A percentile compares a stretch with the other conserved stretches of the same genome.
Conservation (phyloP, 163 green algal species). For the Chlamydomonas reinhardtii region DNA sequence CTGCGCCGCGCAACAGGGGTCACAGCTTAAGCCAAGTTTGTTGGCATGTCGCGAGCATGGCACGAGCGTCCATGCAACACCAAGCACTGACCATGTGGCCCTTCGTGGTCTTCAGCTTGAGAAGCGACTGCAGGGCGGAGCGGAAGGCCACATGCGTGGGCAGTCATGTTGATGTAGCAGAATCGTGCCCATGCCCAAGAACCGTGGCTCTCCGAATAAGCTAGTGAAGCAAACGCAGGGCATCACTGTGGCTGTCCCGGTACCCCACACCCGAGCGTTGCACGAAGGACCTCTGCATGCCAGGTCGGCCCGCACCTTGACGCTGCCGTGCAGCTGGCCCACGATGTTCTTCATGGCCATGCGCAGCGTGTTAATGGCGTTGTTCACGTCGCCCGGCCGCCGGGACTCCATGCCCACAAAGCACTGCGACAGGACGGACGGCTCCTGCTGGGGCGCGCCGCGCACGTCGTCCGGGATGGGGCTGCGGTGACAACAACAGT, state of each 20-base stretch:
- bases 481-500: slow-evolving; percentile 15
- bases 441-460: slow-evolving; percentile 17
- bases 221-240: too few relatives aligned
- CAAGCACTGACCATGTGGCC: slow-evolving; percentile 72
- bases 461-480: slow-evolving; percentile 71
- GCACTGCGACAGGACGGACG: slow-evolving; percentile 12
- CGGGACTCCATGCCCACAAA: slow-evolving; percentile 28
- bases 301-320: slow-evolving; percentile 62
- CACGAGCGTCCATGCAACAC: too few relatives aligned
- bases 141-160: too few relatives aligned
- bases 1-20: too few relatives aligned
- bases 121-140: slow-evolving; percentile 52
- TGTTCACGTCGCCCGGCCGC: slow-evolving; percentile 63
- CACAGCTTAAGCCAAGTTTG: too few relatives aligned
- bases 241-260: too few relatives aligned
- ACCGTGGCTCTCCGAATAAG: too few relatives aligned
- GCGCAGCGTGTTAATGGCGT: slow-evolving; percentile 70
- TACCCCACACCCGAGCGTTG: too few relatives aligned
- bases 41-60: too few relatives aligned
- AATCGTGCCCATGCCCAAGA: too few relatives aligned
- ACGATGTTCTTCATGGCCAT: slow-evolving; percentile 68
- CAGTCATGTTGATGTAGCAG: too few relatives aligned
- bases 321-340: slow-evolving; percentile 72
- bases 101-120: slow-evolving; percentile 48
- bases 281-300: too few relatives aligned